Evolutionary conservation across 2,329 filamentous ascomycete species (phyloP).

Genomic region (Cadophora sp.): DNA sequence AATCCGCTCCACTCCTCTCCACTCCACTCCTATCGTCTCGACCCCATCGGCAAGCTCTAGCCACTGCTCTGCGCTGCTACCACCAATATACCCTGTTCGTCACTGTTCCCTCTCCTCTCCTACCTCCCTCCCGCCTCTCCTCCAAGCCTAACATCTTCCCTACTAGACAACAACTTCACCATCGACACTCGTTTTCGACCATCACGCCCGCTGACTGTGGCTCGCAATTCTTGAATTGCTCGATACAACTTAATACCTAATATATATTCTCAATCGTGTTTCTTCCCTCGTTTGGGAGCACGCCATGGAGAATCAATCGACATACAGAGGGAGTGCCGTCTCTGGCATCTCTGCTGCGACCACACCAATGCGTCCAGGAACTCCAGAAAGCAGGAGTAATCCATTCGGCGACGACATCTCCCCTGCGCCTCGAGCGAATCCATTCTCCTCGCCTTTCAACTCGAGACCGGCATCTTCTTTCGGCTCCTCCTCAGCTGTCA

Average conservation of each 20-base stretch:
- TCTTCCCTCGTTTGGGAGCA: constrained; percentile 16
- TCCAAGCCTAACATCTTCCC: constrained; percentile 18
- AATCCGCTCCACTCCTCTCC: constrained; percentile 18
- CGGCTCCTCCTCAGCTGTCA: constrained; percentile 49
- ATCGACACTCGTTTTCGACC: constrained; percentile 28
- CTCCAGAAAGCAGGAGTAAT: constrained; percentile 45
- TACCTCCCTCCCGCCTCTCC: constrained; percentile 3
- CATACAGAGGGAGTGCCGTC: constrained; percentile 34
- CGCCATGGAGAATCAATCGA: constrained; percentile 28
- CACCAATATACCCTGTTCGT: constrained; percentile 27
- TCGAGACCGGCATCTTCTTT: constrained; percentile 52
- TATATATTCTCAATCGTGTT: constrained; percentile 24
- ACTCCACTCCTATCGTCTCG: too few relatives aligned
- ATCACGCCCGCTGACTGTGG: constrained; percentile 17
- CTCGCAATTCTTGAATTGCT: constrained; percentile 14
- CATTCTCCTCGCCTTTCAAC: constrained; percentile 47
- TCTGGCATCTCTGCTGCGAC: constrained; percentile 40
- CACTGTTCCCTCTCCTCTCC: neutral
- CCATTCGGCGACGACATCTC: constrained; percentile 42
- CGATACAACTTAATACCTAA: constrained; percentile 27
- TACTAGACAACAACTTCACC: constrained; percentile 4
- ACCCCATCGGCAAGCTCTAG: constrained; percentile 19
- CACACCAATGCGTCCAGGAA: constrained; percentile 47
- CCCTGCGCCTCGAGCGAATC: constrained; percentile 37
- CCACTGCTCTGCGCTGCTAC: constrained; percentile 13